A percentile compares a stretch with the other conserved stretches of the same genome.
phyloP scores from a whole-genome alignment of 768 basidiomycete species.

The Boletus patriciae region DNA sequence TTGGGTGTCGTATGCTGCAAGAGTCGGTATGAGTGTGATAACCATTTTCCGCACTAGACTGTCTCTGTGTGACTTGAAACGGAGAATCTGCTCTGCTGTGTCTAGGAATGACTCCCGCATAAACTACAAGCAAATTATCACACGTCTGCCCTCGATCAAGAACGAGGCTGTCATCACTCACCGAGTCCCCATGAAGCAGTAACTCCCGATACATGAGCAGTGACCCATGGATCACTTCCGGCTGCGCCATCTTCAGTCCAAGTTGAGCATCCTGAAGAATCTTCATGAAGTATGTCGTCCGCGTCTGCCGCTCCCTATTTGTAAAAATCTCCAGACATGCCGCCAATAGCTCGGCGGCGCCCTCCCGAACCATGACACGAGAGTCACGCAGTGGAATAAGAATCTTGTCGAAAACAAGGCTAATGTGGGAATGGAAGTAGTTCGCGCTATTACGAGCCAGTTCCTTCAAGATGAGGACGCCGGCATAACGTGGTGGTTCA shows the following conservation, averaged over 20 bases:
- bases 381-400: slow-evolving; percentile 87
- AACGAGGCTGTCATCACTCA: slow-evolving; percentile 37
- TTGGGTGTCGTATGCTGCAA: slow-evolving; percentile 92
- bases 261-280: slow-evolving; percentile 88
- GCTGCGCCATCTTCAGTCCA: slow-evolving; percentile 74
- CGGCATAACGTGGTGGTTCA: slow-evolving; percentile 88
- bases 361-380: slow-evolving; percentile 87
- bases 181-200: slow-evolving; percentile 91
- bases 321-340: slow-evolving; percentile 88
- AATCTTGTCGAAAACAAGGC: slow-evolving; percentile 88
- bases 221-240: slow-evolving; percentile 91
- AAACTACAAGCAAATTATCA: slow-evolving; percentile 49
- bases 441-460: slow-evolving; percentile 85
- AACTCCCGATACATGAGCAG: slow-evolving; percentile 89
- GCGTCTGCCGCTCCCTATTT: slow-evolving; percentile 64
- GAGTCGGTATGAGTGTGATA: slow-evolving; percentile 91
- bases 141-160: background rate
- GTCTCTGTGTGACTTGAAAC: slow-evolving; percentile 87
- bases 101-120: slow-evolving; percentile 86
- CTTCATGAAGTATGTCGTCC: slow-evolving; percentile 66
- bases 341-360: slow-evolving; percentile 90
- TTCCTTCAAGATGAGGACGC: slow-evolving; percentile 92
- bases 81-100: slow-evolving; percentile 86
- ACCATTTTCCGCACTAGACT: slow-evolving; percentile 89
- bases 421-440: slow-evolving; percentile 87